Evolutionary conservation across 176 grass and related monocot species (phyloP).

Genomic region (Musa acuminata): DNA sequence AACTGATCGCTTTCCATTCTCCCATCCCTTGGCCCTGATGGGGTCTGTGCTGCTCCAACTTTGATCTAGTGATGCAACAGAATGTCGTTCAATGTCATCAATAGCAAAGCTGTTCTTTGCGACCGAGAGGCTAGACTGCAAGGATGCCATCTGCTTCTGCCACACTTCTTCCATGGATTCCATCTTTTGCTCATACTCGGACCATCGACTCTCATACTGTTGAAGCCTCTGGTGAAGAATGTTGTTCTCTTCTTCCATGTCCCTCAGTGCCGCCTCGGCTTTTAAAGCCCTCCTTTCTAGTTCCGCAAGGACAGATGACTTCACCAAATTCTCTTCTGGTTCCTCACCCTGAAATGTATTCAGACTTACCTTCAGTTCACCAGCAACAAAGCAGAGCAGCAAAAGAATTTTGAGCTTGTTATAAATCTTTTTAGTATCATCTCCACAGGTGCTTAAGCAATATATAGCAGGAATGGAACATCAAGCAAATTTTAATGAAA

Average conservation of each 20-base stretch:
- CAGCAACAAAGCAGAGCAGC: no score
- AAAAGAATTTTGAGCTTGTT: no score
- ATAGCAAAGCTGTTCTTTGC: slow-evolving; percentile 79
- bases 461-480: no score
- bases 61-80: slow-evolving; percentile 73
- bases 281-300: slow-evolving; percentile 70
- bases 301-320: slow-evolving; percentile 76
- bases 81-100: slow-evolving; percentile 54
- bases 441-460: no score
- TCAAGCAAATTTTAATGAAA: no score
- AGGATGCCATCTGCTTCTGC: slow-evolving; percentile 90
- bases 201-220: slow-evolving; percentile 80
- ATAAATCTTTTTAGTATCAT: no score
- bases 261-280: slow-evolving; percentile 50
- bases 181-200: slow-evolving; percentile 96
- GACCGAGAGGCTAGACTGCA: slow-evolving; percentile 73
- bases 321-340: slow-evolving; percentile 64
- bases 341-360: slow-evolving; percentile 43
- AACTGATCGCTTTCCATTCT: slow-evolving; percentile 35
- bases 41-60: slow-evolving; percentile 56
- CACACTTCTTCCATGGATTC: slow-evolving; percentile 96
- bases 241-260: slow-evolving; percentile 93
- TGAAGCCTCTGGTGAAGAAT: slow-evolving; percentile 69
- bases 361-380: not conserved
- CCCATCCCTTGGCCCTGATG: slow-evolving; percentile 9